Conservation (phyloP, 2,329 filamentous ascomycete genomes). For the Penicillium sp. region DNA sequence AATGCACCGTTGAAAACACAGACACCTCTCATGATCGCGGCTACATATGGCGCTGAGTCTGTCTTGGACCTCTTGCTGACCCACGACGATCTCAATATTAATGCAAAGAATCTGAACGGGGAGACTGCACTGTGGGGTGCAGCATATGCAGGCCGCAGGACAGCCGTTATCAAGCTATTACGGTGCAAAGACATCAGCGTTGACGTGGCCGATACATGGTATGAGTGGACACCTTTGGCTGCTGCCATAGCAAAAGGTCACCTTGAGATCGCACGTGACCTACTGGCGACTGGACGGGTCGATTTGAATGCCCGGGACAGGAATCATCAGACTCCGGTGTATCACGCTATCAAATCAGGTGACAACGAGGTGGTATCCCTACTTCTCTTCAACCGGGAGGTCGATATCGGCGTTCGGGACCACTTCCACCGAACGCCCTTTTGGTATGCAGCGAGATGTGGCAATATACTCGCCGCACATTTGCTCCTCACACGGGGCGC, state of each 20-base stretch:
- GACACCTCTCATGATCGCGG: constrained; percentile 11
- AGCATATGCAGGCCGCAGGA: background rate
- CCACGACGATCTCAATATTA: background rate
- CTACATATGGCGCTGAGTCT: background rate
- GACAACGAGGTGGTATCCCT: background rate
- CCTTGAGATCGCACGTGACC: background rate
- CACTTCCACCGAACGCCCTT: background rate
- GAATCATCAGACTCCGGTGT: background rate
- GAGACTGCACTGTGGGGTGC: constrained; percentile 10
- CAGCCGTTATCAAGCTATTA: background rate
- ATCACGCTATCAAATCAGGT: constrained; percentile 1
- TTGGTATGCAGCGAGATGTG: background rate
- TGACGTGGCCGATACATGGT: background rate
- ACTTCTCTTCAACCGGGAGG: constrained; percentile 1
- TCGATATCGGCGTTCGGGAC: background rate
- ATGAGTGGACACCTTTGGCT: background rate
- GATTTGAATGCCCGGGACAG: background rate
- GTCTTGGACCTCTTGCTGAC: constrained; percentile 8
- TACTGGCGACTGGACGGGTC: background rate
- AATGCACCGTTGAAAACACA: constrained; percentile 2
- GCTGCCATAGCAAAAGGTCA: background rate
- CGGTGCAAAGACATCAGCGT: background rate
- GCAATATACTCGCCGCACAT: background rate
- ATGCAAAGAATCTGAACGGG: constrained; percentile 4
- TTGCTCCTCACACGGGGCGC: constrained; percentile 1